Evolutionary conservation across 208 protist species (phyloP), one percentile per base, ranked within the genome.

Genomic region (Leishmania tarentolae): DNA sequence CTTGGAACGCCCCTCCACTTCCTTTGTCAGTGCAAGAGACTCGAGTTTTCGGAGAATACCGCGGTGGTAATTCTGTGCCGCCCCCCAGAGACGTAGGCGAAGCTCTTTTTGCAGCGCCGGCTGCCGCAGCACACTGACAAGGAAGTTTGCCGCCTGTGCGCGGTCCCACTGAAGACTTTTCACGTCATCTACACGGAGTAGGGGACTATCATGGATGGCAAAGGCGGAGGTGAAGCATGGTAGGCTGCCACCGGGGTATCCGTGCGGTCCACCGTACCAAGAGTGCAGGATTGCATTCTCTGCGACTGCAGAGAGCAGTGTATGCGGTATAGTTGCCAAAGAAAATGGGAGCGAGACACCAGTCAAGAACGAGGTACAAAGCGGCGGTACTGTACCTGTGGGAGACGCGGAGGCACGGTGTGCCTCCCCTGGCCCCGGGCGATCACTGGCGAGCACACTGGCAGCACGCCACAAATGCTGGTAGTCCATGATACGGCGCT

Each of bases 51-150:
- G 44, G 0, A 82, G 56, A 31, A 82, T 24, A 11, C 52, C 61
- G 31, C 79, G 79, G 72, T 82, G 79, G 44, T 71, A 82, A n/a
- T 65, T 52, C 79, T 82, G 79, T n/a, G 71, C 79, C 0, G 79
- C 79, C 8, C 46, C 8, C 79, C 79, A 82, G 59, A 82, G 46
- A 11, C 71, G 79, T 59, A 53, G 71, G 0, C 79, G 79, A 1
- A 82, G 79, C 40, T 77, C 71, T 47, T 50, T 35, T 47, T 82
- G 79, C 6, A 82, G 46, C 15, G n/a, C 42, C 11, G 57, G 46
- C 44, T 82, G 79, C 35, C 56, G 70, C 44, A 82, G 56, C 28
- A 72, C 71, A 7, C 35, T 4, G 44, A 76, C 28, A 0, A 82
- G 79, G 17, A 82, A 66, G 42, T 61, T 61, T 37, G 79, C 79